These are phyloP conservation scores for Epichloe hybrida DNA, from an alignment of 2,329 filamentous ascomycete species.

Conservation along the genomic window DNA sequence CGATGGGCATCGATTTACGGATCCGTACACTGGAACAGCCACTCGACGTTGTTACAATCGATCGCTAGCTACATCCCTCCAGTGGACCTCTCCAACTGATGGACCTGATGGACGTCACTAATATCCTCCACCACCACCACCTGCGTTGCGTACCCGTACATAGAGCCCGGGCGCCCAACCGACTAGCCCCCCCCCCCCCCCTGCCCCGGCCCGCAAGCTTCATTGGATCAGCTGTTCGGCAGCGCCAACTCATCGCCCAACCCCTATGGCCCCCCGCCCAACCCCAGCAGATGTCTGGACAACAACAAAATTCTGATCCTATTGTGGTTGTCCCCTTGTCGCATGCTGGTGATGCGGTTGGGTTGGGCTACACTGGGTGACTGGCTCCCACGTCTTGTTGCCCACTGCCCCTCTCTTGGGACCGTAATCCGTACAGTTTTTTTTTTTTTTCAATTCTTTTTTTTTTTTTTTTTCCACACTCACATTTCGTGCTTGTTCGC, in stretches of 20 bases:
- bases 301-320: conserved; percentile 2
- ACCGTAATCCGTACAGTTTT: no score
- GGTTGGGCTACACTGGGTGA: neutral
- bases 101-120: neutral
- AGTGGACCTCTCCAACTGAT: no score
- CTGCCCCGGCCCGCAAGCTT: conserved; percentile 13
- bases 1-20: no score
- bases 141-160: conserved; percentile 4
- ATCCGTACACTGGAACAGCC: no score
- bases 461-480: no score
- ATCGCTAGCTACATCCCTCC: no score
- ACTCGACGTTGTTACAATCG: no score
- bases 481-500: no score
- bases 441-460: no score
- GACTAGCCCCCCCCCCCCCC: conserved; percentile 10
- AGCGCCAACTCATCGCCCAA: conserved; percentile 26
- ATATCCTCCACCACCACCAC: neutral
- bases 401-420: neutral
- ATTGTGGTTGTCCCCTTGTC: neutral
- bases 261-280: conserved; percentile 8
- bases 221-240: conserved; percentile 24
- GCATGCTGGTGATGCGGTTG: neutral
- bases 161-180: conserved; percentile 5
- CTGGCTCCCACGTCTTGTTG: neutral
- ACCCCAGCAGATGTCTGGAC: conserved; percentile 8